Conservation (phyloP, 2,329 filamentous ascomycete genomes). For the Penicillium sp. region DNA sequence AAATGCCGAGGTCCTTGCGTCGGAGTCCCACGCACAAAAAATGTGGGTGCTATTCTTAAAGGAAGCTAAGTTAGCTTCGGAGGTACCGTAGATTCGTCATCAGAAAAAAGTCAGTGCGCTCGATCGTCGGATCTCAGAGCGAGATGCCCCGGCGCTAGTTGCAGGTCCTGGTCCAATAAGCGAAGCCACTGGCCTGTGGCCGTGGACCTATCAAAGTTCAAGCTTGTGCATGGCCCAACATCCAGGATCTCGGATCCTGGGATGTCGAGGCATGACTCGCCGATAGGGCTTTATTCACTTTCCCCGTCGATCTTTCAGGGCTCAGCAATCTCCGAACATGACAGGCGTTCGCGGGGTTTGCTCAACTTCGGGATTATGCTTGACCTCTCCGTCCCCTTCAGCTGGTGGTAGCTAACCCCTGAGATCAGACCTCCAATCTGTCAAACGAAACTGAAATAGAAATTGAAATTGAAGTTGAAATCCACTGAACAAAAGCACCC, state of each 20-base stretch:
- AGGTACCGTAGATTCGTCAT: constrained; percentile 12
- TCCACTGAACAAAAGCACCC: constrained; percentile 1
- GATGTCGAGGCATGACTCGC: constrained; percentile 16
- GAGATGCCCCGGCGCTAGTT: constrained; percentile 23
- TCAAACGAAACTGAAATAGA: constrained; percentile 5
- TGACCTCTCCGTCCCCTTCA: constrained; percentile 2
- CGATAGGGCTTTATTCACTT: constrained; percentile 8
- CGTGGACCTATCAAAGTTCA: constrained; percentile 21
- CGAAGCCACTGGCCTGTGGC: neutral
- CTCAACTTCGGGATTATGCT: neutral
- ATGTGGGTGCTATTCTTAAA: constrained; percentile 22
- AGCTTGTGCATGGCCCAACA: constrained; percentile 22
- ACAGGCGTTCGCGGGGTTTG: constrained; percentile 11
- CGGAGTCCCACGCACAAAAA: constrained; percentile 6
- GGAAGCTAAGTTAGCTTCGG: constrained; percentile 10
- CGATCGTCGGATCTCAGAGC: constrained; percentile 21
- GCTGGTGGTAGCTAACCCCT: constrained; percentile 14
- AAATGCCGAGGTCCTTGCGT: constrained; percentile 19
- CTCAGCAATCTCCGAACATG: constrained; percentile 2
- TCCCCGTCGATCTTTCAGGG: constrained; percentile 6
- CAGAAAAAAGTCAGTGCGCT: constrained; percentile 2
- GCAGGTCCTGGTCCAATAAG: constrained; percentile 16
- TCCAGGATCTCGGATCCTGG: constrained; percentile 25
- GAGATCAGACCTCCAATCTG: constrained; percentile 20
- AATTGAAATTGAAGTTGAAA: neutral